Evolutionary conservation across 1,284 basidiomycete species (phyloP), one percentile per base, ranked within the genome.

Genomic region (Malassezia slooffiae): DNA sequence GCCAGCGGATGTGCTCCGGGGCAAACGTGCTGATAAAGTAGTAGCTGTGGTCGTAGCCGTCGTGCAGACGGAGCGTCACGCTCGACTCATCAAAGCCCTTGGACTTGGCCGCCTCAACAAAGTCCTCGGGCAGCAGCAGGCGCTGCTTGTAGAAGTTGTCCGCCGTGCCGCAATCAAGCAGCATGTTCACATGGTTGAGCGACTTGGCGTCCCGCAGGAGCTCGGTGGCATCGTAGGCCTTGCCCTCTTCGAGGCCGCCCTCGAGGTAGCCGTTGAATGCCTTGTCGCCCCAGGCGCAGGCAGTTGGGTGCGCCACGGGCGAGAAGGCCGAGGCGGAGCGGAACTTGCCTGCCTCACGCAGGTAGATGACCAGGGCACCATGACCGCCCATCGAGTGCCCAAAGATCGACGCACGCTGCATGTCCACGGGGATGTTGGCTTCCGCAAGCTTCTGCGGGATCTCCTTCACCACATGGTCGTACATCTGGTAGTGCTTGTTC

Each of bases 301-400:
- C 75, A 11, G 81, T 81, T 0, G 93, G 90, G 72, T 97, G 93
- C 59, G 80, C 74, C 51, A 95, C 85, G 1, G 91, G 90, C 17
- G 91, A 76, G 69, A 97, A 97, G 0, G 87, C 93, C 9, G 87
- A 91, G n/a, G 78, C 83, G 17, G 86, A 90, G 49, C 80, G 80
- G 73, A 84, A 97, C 51, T 78, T 43, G 6, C 29, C 28, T 72
- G 80, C 46, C 72, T 79, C 66, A 47, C 80, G 76, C 41, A 97
- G 80, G 72, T 96, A 96, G 37, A 95, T 73, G 3, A 84, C 84
- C 20, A 99, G 76, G 5, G 93, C 89, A 15, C 91, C 93, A 69
- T 95, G 89, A 2, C 91, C 90, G 48, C 91, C 91, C 90, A 89
- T 83, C 70, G 79, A 83, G 41, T 69, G 66, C 7, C 66, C 66